These are phyloP conservation scores for Zancudomyces culisetae DNA, from an alignment of 371 early-diverging fungal species.

Conservation along the genomic window DNA sequence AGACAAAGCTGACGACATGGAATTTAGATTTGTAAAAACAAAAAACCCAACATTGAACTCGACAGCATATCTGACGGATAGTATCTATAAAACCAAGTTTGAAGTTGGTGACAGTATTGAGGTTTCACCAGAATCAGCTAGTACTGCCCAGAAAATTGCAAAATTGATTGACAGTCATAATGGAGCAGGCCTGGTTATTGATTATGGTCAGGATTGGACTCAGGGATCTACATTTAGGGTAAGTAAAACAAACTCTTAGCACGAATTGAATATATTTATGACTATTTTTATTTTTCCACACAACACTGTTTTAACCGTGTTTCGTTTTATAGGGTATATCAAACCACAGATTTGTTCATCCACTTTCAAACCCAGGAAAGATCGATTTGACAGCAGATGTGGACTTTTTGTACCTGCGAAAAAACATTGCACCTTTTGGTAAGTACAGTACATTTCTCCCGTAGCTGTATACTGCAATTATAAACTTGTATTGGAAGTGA, in stretches of 20 bases:
- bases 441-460: background rate
- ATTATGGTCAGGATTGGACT: constrained; percentile 74
- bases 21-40: constrained; percentile 54
- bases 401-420: constrained; percentile 59
- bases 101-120: constrained; percentile 61
- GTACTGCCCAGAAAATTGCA: constrained; percentile 38
- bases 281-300: too few species aligned
- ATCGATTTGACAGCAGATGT: constrained; percentile 87
- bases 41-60: constrained; percentile 45
- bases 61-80: constrained; percentile 30
- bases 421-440: constrained; percentile 34
- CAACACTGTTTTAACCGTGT: too few species aligned
- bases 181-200: constrained; percentile 65
- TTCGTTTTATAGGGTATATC: constrained; percentile 81
- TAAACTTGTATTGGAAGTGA: too few species aligned
- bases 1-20: too few species aligned
- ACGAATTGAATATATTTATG: too few species aligned
- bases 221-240: constrained; percentile 67
- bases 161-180: constrained; percentile 34
- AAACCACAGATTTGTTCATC: constrained; percentile 58
- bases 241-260: too few species aligned
- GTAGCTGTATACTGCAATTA: background rate
- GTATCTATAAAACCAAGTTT: constrained; percentile 17
- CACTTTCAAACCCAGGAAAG: constrained; percentile 59
- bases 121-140: constrained; percentile 60